Conservation (phyloP, 331 rosid genomes). For the Malus hybrid region DNA sequence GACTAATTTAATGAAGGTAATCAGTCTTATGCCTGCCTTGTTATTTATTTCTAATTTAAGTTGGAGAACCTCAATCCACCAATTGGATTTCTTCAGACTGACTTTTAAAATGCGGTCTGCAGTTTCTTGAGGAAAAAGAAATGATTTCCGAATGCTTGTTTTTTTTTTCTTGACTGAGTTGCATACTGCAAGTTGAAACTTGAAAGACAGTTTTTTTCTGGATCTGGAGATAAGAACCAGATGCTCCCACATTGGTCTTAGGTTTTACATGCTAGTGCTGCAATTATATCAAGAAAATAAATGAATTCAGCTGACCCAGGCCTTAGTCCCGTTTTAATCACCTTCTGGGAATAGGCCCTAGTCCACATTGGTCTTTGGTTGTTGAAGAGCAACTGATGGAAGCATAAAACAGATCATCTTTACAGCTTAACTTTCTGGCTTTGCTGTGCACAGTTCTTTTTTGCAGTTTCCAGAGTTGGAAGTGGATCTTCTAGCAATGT, state of each 20-base stretch:
- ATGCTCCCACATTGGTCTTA: not conserved
- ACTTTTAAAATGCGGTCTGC: not conserved
- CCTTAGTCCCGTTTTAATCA: not conserved
- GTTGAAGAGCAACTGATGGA: not conserved
- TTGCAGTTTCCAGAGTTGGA: constrained; percentile 96
- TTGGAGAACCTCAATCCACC: constrained; percentile 2
- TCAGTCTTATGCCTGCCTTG: not conserved
- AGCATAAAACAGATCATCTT: not conserved
- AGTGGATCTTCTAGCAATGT: constrained; percentile 99
- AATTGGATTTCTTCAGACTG: not conserved
- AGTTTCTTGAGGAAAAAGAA: not conserved
- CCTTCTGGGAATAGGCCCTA: not conserved
- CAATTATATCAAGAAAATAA: not conserved
- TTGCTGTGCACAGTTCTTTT: constrained; percentile 68
- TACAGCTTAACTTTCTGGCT: not conserved
- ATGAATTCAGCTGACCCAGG: not conserved
- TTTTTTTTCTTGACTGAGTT: not conserved
- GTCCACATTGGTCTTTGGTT: not conserved
- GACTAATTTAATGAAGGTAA: constrained; percentile 97
- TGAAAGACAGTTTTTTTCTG: not conserved
- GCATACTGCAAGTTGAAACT: not conserved
- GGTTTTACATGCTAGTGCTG: not conserved
- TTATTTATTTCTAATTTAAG: not conserved
- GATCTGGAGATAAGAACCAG: not conserved
- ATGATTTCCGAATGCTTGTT: not conserved